Evolutionary conservation across 306 rosid genomes (phyloP), one percentile per base, ranked within the genome.

Genomic region (Acmispon strigosus): DNA sequence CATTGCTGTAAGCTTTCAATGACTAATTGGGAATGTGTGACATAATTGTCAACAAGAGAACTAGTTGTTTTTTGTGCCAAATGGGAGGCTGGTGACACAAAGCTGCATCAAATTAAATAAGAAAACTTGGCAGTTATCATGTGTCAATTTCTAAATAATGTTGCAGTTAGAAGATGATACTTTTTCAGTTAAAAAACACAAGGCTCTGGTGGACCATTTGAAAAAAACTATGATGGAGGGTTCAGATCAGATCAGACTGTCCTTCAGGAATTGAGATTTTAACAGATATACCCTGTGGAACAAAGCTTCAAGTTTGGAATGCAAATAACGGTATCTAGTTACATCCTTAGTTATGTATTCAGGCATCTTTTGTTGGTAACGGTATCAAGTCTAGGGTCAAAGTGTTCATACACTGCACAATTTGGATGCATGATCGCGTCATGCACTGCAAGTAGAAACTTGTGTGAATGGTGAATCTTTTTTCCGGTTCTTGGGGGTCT

Each of bases 61-160:
- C 29, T 66, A 4, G 20, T 67, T 68, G 10, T 42, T 17, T 53
- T 10, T 76, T 66, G 24, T 58, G 76, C 58, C 65, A 69, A 17
- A 60, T 69, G 70, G 27, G n/a, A 16, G 55, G 6, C 6, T 13
- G 49, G 62, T 22, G 12, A 20, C 2, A 39, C 32, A 27, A 27
- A 56, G 62, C 34, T 32, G 19, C 1, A 6, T 29, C 51, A 7
- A 18, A 74, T 41, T 29, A 54, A 51, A 56, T 53, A 17, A 42
- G 29, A 14, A 9, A 34, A 17, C 29, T 34, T 47, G 19, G 10
- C n/a, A 55, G n/a, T 36, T 45, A 44, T 65, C 16, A 57, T 27
- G 16, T 37, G 70, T 60, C 64, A 58, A 16, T 69, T 69, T 69
- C 62, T 43, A 42, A 8, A 49, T 68, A 68, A 50, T 43, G 61